Percentiles rank a stretch among this genome's conserved stretches.
These are phyloP conservation scores for Aspergillus sp. DNA, from an alignment of 2,329 filamentous ascomycete genomes.

Conservation along the genomic window DNA sequence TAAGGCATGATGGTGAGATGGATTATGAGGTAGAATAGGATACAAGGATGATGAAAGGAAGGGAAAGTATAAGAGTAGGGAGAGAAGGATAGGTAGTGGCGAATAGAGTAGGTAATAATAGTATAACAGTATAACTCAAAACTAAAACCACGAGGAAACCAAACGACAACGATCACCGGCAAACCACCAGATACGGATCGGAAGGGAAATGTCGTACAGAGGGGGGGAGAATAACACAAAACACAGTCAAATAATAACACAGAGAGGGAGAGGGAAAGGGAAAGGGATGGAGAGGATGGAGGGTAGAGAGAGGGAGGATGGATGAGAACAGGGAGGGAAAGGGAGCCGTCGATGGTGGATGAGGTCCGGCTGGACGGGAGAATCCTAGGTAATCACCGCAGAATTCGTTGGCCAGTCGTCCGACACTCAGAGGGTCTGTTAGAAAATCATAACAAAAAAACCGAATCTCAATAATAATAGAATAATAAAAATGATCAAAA, in stretches of 20 bases:
- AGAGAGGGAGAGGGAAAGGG: conserved; percentile 16
- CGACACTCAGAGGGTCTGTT: not conserved
- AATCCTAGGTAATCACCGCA: conserved; percentile 14
- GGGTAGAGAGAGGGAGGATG: conserved; percentile 11
- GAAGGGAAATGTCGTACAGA: conserved; percentile 3
- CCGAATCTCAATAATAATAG: conserved; percentile 2
- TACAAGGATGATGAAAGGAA: conserved; percentile 8
- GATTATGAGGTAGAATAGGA: not conserved
- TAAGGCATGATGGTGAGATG: conserved; percentile 67
- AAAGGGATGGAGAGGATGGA: conserved; percentile 7
- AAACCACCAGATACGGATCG: no score
- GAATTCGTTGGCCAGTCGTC: conserved; percentile 16
- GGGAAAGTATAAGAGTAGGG: conserved; percentile 8
- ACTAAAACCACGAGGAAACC: not conserved
- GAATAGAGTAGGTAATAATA: conserved; percentile 1
- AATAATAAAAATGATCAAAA: conserved; percentile 15
- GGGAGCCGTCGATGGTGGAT: conserved; percentile 6
- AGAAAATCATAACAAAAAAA: conserved; percentile 1
- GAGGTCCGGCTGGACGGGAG: conserved; percentile 2
- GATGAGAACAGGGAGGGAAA: conserved; percentile 6
- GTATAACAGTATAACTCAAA: conserved; percentile 4
- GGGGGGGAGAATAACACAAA: conserved; percentile 7
- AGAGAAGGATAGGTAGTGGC: conserved; percentile 1
- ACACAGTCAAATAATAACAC: conserved; percentile 13
- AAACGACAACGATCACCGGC: no score